Evolutionary conservation across 2,329 filamentous ascomycete species (phyloP).

Genomic region (Simplicillium aogashimaense): DNA sequence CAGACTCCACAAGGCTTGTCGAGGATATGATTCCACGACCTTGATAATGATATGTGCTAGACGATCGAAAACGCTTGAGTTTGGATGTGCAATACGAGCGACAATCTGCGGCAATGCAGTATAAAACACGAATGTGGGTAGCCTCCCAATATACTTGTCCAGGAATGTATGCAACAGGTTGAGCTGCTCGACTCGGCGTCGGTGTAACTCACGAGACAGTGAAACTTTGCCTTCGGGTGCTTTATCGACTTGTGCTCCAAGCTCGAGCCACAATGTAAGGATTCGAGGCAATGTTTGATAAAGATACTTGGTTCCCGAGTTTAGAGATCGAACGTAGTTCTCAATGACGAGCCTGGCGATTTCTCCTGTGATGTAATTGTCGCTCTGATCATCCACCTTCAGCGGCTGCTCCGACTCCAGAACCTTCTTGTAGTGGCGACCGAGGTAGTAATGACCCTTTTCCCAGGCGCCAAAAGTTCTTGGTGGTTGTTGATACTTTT

Average conservation of each 20-base stretch:
- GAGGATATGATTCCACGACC: conserved; percentile 79
- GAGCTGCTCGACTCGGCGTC: conserved; percentile 54
- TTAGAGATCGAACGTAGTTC: conserved; percentile 80
- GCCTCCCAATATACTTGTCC: conserved; percentile 63
- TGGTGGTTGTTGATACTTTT: conserved; percentile 77
- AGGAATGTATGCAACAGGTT: conserved; percentile 63
- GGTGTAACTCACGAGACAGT: conserved; percentile 39
- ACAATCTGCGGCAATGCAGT: conserved; percentile 84
- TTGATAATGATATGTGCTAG: conserved; percentile 74
- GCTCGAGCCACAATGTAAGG: conserved; percentile 87
- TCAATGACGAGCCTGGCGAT: conserved; percentile 82
- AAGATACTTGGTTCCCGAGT: conserved; percentile 87
- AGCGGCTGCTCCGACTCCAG: conserved; percentile 79
- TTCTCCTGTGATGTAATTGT: conserved; percentile 70
- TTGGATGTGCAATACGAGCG: conserved; percentile 86
- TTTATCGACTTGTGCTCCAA: conserved; percentile 67
- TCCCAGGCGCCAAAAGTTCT: conserved; percentile 69
- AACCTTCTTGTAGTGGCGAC: conserved; percentile 94
- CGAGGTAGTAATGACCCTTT: conserved; percentile 94
- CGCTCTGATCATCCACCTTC: conserved; percentile 65
- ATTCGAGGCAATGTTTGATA: conserved; percentile 90
- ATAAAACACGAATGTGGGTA: conserved; percentile 72
- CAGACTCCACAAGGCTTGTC: conserved; percentile 85
- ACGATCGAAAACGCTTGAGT: conserved; percentile 64
- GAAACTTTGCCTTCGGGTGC: conserved; percentile 44